Percentiles rank a stretch among this genome's conserved stretches.
Evolutionary conservation across 176 grass and related monocot genomes (phyloP).

Genomic region (Miscanthus lutarioriparius): DNA sequence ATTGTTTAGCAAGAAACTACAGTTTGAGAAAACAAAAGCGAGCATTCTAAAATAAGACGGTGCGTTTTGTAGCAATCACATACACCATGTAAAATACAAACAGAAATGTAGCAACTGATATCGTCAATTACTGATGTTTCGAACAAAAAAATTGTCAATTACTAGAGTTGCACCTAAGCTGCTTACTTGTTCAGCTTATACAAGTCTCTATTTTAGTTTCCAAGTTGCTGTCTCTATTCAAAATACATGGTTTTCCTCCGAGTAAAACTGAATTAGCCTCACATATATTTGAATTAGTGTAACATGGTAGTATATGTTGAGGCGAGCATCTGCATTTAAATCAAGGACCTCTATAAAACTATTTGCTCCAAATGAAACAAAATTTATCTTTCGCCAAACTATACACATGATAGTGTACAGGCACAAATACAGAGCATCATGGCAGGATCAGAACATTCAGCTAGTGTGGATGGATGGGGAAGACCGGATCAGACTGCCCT

Average conservation of each 20-base stretch:
- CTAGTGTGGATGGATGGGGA: neutral
- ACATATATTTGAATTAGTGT: neutral
- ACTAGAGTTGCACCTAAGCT: neutral
- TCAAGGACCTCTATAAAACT: neutral
- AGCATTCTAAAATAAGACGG: constrained; percentile 5
- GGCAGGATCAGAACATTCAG: neutral
- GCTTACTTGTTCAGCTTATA: neutral
- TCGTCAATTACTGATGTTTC: neutral
- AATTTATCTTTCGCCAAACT: neutral
- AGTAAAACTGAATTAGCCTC: neutral
- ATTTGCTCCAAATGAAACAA: neutral
- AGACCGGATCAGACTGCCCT: neutral
- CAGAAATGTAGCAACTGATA: neutral
- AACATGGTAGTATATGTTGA: neutral
- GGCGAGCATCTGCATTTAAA: neutral
- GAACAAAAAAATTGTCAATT: neutral
- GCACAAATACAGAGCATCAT: neutral
- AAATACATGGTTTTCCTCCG: neutral
- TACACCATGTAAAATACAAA: neutral
- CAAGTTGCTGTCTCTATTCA: neutral
- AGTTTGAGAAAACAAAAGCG: neutral
- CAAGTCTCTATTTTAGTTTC: neutral
- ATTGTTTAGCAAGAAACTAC: neutral
- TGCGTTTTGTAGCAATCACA: neutral
- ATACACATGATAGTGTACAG: neutral